These are phyloP conservation scores for Protostelium mycophagum DNA, from an alignment of 78 protist species.

Conservation along the genomic window DNA sequence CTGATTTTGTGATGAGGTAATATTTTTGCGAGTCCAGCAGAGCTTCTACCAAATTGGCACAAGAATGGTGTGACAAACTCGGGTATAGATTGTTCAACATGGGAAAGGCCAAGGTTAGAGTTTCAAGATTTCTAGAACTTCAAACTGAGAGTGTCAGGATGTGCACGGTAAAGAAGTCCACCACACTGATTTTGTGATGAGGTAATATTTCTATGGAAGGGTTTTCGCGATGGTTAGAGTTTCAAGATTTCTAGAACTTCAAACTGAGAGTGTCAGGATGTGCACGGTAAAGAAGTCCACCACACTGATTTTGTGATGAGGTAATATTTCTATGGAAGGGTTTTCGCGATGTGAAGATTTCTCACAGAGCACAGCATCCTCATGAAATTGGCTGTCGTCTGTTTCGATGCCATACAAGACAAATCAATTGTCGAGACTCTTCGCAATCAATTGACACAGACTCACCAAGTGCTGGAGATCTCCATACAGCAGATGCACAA, in stretches of 20 bases:
- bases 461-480: conserved; percentile 22
- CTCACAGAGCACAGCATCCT: neutral
- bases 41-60: conserved; percentile 6
- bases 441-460: neutral
- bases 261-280: no score
- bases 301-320: conserved; percentile 51
- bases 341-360: neutral
- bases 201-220: neutral
- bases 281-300: conserved; percentile 22
- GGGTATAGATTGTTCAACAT: conserved; percentile 25
- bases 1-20: conserved; percentile 36
- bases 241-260: no score
- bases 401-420: neutral
- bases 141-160: no score
- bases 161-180: conserved; percentile 20
- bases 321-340: neutral
- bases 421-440: neutral
- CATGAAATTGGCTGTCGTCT: neutral
- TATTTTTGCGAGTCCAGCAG: conserved; percentile 29
- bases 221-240: neutral
- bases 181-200: conserved; percentile 51
- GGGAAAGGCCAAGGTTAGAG: conserved; percentile 11
- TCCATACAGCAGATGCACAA: conserved; percentile 37
- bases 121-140: no score
- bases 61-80: conserved; percentile 24